Evolutionary conservation across 441 rosid species (phyloP).

Genomic region (Melastoma candidum): DNA sequence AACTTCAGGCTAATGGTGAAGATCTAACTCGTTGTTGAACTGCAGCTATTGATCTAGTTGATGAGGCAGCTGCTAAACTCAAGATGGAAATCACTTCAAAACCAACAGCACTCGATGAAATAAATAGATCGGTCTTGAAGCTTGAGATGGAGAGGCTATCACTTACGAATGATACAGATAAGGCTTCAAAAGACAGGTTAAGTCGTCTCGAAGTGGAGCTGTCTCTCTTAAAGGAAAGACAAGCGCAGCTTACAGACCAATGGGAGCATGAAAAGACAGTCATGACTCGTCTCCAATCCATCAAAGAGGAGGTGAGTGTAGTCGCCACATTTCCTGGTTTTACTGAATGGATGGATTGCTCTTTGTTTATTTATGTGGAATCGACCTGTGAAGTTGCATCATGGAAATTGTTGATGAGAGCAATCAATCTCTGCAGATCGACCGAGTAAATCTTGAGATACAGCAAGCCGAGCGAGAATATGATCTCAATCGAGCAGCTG

Average conservation of each 20-base stretch:
- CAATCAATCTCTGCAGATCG: slow-evolving; percentile 41
- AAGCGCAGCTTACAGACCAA: slow-evolving; percentile 71
- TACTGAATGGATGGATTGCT: neutral
- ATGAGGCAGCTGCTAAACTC: slow-evolving; percentile 94
- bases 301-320: slow-evolving; percentile 73
- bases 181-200: slow-evolving; percentile 80
- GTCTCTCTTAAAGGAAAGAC: slow-evolving; percentile 56
- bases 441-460: slow-evolving; percentile 88
- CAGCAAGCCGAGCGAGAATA: slow-evolving; percentile 98
- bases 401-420: no score
- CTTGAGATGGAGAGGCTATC: slow-evolving; percentile 96
- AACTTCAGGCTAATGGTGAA: neutral
- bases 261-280: slow-evolving; percentile 98
- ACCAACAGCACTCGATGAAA: slow-evolving; percentile 96
- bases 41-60: slow-evolving; percentile 92
- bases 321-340: neutral
- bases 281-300: slow-evolving; percentile 81
- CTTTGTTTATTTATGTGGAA: neutral
- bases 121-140: slow-evolving; percentile 79
- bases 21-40: neutral
- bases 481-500: slow-evolving; percentile 98
- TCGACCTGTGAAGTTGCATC: no score
- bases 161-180: slow-evolving; percentile 75
- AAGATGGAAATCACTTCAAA: slow-evolving; percentile 98
- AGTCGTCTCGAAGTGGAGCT: slow-evolving; percentile 72